Base-by-base conservation (phyloP, 108 stramenopile species). In the Conticribra guillardii region DNA sequence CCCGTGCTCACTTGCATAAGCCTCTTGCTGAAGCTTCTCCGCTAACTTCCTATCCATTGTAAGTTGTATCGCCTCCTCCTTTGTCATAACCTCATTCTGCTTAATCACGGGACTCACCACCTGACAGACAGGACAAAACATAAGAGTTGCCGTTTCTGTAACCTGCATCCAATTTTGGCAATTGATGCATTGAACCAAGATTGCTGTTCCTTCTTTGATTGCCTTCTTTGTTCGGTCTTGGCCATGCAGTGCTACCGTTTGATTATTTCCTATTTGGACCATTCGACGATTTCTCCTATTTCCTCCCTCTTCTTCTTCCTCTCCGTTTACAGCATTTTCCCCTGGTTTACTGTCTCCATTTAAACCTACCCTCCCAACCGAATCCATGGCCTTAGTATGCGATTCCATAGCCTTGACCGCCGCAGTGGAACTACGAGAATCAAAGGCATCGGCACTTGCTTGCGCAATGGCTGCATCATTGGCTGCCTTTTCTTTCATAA, bases 101-200 rank as follows among this genome's bases (percentile, higher is more conserved):
- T 67, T 62, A 19, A 77, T 74, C 2, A 90, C 87, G 4, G 89
- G 87, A 50, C 73, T 69, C 9, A 93, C 89, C 7, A 84, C 84
- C 19, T 82, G 74, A 57, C 91, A 93, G 1, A 87, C 77, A 4
- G 91, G 91, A 71, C 91, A 93, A 51, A 87, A 88, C 91, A 93
- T 89, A 4, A 93, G 56, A 0, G 85, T 83, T 19, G 91, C 91
- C 32, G 70, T 72, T 31, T 73, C 82, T 0, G 87, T 88, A 0
- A 93, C 87, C 66, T 93, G 91, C 91, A 93, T 93, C 89, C 85
- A 87, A 80, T 88, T 87, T 44, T 88, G 67, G 62, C 91, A 93
- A 55, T 79, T 80, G 41, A 89, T 69, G 47, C 91, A 93, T 56
- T 89, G 85, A 0, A 90, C 86, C 27, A 93, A 51, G 9, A 87